phyloP scores from a whole-genome alignment of 495 filamentous ascomycete species.

The Podospora didyma region DNA sequence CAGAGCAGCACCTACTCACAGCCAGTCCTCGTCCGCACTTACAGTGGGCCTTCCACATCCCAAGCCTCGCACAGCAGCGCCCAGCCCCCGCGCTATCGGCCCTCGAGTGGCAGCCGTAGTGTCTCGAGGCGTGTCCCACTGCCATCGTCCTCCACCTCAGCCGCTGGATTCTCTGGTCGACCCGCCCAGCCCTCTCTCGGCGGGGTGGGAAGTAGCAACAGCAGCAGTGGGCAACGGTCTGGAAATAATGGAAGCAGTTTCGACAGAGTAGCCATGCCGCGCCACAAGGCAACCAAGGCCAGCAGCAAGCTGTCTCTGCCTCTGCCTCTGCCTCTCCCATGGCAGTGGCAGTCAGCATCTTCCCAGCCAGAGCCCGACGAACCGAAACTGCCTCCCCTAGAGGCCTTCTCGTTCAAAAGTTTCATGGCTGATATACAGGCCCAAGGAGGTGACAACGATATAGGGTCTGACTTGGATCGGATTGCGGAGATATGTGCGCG shows the following conservation, averaged over 20 bases:
- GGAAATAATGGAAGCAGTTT: conserved; percentile 3
- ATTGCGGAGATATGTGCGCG: conserved; percentile 57
- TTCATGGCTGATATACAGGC: conserved; percentile 49
- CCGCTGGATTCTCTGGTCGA: conserved; percentile 11
- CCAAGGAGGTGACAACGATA: conserved; percentile 25
- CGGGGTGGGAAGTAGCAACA: conserved; percentile 14
- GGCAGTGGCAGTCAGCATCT: conserved; percentile 17
- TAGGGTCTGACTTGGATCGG: conserved; percentile 48
- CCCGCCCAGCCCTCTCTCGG: conserved; percentile 21
- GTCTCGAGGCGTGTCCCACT: conserved; percentile 25
- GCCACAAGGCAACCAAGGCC: conserved; percentile 27
- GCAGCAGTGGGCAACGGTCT: neutral
- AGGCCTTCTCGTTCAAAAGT: conserved; percentile 56
- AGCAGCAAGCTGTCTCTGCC: conserved; percentile 13
- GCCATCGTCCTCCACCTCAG: conserved; percentile 16
- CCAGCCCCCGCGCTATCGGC: conserved; percentile 15
- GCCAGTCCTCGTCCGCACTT: conserved; percentile 54
- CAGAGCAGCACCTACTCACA: conserved; percentile 51
- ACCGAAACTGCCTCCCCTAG: conserved; percentile 44
- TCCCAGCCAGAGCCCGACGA: conserved; percentile 18
- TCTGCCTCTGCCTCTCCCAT: conserved; percentile 13
- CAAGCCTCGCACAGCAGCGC: conserved; percentile 18
- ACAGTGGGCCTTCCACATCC: conserved; percentile 36
- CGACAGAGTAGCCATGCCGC: conserved; percentile 23
- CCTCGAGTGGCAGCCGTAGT: conserved; percentile 21